A percentile compares a stretch with the other conserved stretches of the same genome.
Evolutionary conservation across 2,329 filamentous ascomycete genomes (phyloP).

Genomic region (Ophiostoma novo-ulmi): DNA sequence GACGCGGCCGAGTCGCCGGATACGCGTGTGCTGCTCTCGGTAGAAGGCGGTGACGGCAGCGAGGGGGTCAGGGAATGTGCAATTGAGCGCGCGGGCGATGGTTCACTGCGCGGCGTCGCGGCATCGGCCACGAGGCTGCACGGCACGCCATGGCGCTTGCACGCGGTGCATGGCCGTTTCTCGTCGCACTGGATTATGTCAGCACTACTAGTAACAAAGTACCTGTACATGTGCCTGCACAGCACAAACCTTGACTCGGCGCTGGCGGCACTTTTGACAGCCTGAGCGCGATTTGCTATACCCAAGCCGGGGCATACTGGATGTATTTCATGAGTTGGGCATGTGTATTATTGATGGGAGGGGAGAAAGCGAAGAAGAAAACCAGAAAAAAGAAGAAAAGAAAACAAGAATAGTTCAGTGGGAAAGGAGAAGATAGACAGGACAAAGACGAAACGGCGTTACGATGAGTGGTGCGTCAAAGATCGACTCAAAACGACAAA

Average conservation of each 20-base stretch:
- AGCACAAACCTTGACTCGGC: conserved; percentile 27
- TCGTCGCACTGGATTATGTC: conserved; percentile 27
- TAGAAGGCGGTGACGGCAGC: neutral
- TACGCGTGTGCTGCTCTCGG: neutral
- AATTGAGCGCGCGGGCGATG: neutral
- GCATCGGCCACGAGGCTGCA: conserved; percentile 25
- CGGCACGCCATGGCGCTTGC: conserved; percentile 26
- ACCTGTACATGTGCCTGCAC: neutral
- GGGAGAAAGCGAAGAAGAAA: neutral
- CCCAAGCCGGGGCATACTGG: conserved; percentile 27
- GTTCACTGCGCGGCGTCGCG: neutral
- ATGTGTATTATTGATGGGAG: neutral
- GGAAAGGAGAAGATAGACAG: neutral
- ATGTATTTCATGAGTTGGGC: conserved; percentile 7
- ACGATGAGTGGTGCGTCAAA: neutral
- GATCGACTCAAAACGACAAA: neutral
- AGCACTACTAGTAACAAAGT: neutral
- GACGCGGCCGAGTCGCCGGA: neutral
- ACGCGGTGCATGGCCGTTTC: conserved; percentile 28
- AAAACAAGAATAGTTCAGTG: neutral
- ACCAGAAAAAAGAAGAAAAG: neutral
- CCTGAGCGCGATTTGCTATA: conserved; percentile 29
- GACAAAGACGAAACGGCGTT: neutral
- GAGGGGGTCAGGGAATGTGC: neutral
- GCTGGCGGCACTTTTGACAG: conserved; percentile 28